Percentiles rank a stretch among this genome's conserved stretches.
These are phyloP conservation scores for Barnettozyma populi DNA, from an alignment of 805 yeast species.

Conservation along the genomic window DNA sequence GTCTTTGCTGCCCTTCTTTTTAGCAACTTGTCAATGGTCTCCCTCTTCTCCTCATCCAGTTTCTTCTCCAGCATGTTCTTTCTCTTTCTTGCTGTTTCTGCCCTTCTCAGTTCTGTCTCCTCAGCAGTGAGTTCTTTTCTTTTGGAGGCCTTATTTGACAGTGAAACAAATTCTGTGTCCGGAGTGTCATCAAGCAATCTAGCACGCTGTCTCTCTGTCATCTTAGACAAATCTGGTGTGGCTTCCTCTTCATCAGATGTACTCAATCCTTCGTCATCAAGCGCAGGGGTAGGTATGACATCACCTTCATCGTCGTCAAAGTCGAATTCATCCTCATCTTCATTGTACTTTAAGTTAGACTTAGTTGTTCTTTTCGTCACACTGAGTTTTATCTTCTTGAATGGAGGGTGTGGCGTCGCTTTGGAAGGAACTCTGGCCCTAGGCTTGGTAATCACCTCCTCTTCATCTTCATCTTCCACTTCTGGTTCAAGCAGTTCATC, in stretches of 20 bases:
- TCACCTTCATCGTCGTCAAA: constrained; percentile 23
- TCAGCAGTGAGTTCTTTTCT: constrained; percentile 71
- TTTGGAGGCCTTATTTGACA: constrained; percentile 25
- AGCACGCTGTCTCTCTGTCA: constrained; percentile 27
- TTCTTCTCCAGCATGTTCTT: constrained; percentile 78
- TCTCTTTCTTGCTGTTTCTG: constrained; percentile 85
- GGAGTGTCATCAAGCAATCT: constrained; percentile 9
- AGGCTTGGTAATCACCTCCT: constrained; percentile 1
- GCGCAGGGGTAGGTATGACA: constrained; percentile 21
- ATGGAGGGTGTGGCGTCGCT: not conserved
- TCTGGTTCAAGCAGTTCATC: constrained; percentile 12
- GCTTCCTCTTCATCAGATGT: constrained; percentile 20
- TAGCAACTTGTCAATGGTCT: constrained; percentile 79
- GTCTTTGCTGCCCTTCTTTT: constrained; percentile 74
- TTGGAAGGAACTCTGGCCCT: not conserved
- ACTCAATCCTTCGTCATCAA: constrained; percentile 20
- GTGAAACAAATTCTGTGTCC: constrained; percentile 9
- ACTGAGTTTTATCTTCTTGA: not conserved
- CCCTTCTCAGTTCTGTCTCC: constrained; percentile 72
- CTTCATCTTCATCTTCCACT: constrained; percentile 14
- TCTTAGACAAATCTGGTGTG: constrained; percentile 20
- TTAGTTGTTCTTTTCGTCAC: constrained; percentile 1
- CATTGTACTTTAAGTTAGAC: constrained; percentile 2
- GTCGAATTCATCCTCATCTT: constrained; percentile 16
- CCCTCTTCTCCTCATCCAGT: constrained; percentile 88